These are phyloP conservation scores for Xeromyces bisporus DNA, from an alignment of 495 filamentous ascomycete genomes.

Conservation along the genomic window DNA sequence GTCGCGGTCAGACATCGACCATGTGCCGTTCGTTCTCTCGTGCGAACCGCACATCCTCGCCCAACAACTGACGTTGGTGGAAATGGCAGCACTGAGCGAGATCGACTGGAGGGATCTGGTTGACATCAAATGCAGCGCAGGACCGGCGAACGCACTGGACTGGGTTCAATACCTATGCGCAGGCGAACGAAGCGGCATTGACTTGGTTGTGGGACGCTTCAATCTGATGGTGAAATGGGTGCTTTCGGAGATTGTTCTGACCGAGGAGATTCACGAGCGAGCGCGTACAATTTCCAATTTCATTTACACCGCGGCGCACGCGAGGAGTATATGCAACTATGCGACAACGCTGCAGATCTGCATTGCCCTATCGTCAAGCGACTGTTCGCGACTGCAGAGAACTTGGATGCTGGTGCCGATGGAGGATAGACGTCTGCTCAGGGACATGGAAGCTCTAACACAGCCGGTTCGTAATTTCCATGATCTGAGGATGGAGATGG, in stretches of 20 bases:
- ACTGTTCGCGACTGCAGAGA: slow-evolving; percentile 53
- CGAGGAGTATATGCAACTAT: slow-evolving; percentile 76
- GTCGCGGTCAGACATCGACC: slow-evolving; percentile 17
- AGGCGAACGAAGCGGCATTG: slow-evolving; percentile 72
- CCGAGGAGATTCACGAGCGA: slow-evolving; percentile 63
- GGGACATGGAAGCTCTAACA: slow-evolving; percentile 67
- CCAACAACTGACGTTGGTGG: slow-evolving; percentile 87
- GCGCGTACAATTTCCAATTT: slow-evolving; percentile 73
- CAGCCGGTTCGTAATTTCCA: slow-evolving; percentile 85
- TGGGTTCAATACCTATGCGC: slow-evolving; percentile 89
- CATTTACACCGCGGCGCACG: slow-evolving; percentile 81
- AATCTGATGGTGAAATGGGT: slow-evolving; percentile 98
- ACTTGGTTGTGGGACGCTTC: slow-evolving; percentile 91
- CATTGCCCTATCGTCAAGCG: slow-evolving; percentile 72
- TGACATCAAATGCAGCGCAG: slow-evolving; percentile 78
- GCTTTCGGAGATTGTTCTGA: slow-evolving; percentile 79
- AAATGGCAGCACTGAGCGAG: slow-evolving; percentile 89
- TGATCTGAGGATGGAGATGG: slow-evolving; percentile 82
- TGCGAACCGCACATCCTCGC: slow-evolving; percentile 82
- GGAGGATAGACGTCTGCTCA: slow-evolving; percentile 52
- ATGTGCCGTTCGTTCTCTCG: slow-evolving; percentile 82
- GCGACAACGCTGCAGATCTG: slow-evolving; percentile 93
- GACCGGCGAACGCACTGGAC: slow-evolving; percentile 41
- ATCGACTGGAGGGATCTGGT: slow-evolving; percentile 97
- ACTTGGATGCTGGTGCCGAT: slow-evolving; percentile 71